phyloP scores from a whole-genome alignment of 2,329 filamentous ascomycete species.

The Cladophialophora carrionii region DNA sequence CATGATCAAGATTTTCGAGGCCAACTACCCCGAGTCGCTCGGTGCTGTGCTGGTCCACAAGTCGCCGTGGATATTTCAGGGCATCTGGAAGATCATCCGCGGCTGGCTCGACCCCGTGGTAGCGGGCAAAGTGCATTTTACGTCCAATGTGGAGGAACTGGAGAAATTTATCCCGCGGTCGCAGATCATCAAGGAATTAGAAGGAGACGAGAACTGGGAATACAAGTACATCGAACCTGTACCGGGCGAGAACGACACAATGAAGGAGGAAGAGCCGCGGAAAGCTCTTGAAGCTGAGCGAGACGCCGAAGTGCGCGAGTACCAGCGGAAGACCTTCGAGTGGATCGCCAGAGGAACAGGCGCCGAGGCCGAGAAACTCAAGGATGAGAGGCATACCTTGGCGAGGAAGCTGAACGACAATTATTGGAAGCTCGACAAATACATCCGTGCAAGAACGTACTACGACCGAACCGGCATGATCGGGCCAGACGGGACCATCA shows the following conservation, averaged over 20 bases:
- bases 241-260: conserved; percentile 72
- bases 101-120: conserved; percentile 84
- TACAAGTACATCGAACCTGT: conserved; percentile 81
- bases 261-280: conserved; percentile 69
- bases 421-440: conserved; percentile 91
- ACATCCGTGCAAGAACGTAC: conserved; percentile 76
- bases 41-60: conserved; percentile 92
- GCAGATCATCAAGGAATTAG: conserved; percentile 79
- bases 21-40: conserved; percentile 93
- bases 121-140: conserved; percentile 40
- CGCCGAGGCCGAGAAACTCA: conserved; percentile 53
- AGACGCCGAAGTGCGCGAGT: conserved; percentile 68
- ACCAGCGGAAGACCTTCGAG: conserved; percentile 71
- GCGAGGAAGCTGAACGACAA: conserved; percentile 68
- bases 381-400: conserved; percentile 63
- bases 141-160: conserved; percentile 69
- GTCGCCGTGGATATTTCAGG: conserved; percentile 96
- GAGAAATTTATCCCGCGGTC: conserved; percentile 71
- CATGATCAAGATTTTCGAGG: conserved; percentile 99
- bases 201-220: conserved; percentile 80
- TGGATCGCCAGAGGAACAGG: conserved; percentile 68
- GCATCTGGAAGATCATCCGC: conserved; percentile 93
- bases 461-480: conserved; percentile 83
- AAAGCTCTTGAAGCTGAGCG: conserved; percentile 68
- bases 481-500: conserved; percentile 65